phyloP scores from a whole-genome alignment of 1,139 yeast genomes.

The Sugiyamaella pinicola region DNA sequence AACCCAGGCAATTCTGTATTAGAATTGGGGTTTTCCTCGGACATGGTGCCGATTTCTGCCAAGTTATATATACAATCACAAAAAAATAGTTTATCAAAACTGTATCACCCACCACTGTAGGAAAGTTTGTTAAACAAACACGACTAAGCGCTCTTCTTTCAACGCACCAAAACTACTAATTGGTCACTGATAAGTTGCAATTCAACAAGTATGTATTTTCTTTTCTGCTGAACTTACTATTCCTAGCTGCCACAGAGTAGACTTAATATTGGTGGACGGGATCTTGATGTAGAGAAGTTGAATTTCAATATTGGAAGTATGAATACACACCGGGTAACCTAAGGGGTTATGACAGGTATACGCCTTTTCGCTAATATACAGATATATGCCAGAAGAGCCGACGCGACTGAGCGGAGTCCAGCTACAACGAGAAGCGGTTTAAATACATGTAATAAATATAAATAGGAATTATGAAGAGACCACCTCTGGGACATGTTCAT shows the following conservation, averaged over 20 bases:
- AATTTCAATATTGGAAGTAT: neutral
- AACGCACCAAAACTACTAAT: neutral
- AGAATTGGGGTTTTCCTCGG: conserved; percentile 8
- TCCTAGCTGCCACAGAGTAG: neutral
- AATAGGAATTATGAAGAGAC: neutral
- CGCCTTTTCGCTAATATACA: too few relatives aligned
- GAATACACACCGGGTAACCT: conserved; percentile 2
- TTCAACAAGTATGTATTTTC: neutral
- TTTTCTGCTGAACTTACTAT: neutral
- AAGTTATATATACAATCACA: neutral
- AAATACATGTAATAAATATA: too few relatives aligned
- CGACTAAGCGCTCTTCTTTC: neutral
- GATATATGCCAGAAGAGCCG: too few relatives aligned
- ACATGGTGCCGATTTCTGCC: conserved; percentile 3
- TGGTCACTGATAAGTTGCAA: neutral
- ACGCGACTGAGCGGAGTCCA: too few relatives aligned
- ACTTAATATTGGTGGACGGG: neutral
- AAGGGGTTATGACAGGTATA: too few relatives aligned
- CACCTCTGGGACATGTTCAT: conserved; percentile 2
- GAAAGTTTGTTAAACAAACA: neutral
- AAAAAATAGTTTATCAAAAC: neutral
- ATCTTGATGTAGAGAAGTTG: neutral
- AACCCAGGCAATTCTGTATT: neutral
- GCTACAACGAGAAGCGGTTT: too few relatives aligned
- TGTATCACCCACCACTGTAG: neutral